Evolutionary conservation across 2,329 filamentous ascomycete genomes (phyloP).

Genomic region (Pseudogymnoascus sp.): DNA sequence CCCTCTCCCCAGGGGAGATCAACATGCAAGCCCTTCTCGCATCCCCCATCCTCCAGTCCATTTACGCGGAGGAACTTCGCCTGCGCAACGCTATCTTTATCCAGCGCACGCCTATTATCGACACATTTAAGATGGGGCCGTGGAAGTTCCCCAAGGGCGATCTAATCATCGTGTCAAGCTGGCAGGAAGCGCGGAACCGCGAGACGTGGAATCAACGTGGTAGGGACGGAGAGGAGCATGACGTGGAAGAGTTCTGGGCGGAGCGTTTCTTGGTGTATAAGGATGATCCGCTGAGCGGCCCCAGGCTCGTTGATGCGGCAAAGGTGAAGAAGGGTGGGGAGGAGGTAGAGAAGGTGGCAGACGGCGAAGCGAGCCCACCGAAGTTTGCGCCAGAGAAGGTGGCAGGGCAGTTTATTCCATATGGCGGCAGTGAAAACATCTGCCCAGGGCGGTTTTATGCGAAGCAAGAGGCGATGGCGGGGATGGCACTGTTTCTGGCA

Average conservation of each 20-base stretch:
- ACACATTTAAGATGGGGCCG: slow-evolving; percentile 23
- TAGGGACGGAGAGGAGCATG: slow-evolving; percentile 19
- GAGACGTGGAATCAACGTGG: slow-evolving; percentile 27
- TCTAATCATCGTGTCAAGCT: slow-evolving; percentile 23
- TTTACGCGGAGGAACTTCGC: slow-evolving; percentile 32
- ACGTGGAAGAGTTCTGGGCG: slow-evolving; percentile 30
- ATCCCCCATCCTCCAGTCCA: slow-evolving; percentile 28
- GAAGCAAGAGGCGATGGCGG: slow-evolving; percentile 30
- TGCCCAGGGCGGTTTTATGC: slow-evolving; percentile 34
- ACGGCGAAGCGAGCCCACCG: slow-evolving; percentile 12
- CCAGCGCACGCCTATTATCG: slow-evolving; percentile 15
- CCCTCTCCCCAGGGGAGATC: slow-evolving; percentile 13
- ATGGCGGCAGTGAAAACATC: slow-evolving; percentile 29
- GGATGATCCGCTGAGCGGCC: slow-evolving; percentile 25
- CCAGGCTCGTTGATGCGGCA: slow-evolving; percentile 16
- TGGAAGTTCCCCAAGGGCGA: slow-evolving; percentile 26
- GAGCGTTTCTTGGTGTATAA: slow-evolving; percentile 31
- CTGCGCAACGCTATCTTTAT: slow-evolving; percentile 19
- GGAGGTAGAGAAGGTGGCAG: background rate
- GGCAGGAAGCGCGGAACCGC: slow-evolving; percentile 24
- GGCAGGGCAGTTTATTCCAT: slow-evolving; percentile 30
- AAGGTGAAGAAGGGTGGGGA: slow-evolving; percentile 8
- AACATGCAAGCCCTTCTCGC: slow-evolving; percentile 18
- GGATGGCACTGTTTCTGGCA: slow-evolving; percentile 27
- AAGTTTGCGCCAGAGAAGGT: slow-evolving; percentile 24